Evolutionary conservation across 2,329 filamentous ascomycete species (phyloP), one percentile per base, ranked within the genome.

Genomic region (Penicillium hordei): DNA sequence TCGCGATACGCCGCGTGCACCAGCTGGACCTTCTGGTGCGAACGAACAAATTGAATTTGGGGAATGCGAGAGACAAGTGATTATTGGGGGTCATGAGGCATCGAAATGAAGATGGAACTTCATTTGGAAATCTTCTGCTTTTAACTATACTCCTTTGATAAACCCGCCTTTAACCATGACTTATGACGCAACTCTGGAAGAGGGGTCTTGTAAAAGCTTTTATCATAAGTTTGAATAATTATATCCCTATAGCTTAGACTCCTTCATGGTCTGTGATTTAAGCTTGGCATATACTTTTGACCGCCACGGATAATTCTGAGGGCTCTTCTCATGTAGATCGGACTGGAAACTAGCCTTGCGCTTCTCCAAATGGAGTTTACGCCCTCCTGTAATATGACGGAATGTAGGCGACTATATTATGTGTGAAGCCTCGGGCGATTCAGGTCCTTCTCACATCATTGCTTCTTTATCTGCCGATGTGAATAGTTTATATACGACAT

Each of bases 401-500:
- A 62, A 65, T 7, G 61, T 49, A 13, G 48, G 36, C 10, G 60
- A 62, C 38, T 90, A 87, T n/a, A 89, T 74, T 5, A 33, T 5
- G 15, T 15, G 31, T 33, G 59, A 83, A 40, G 78, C 86, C 74
- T 90, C 88, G 0, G 87, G 58, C 6, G 58, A 64, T 3, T 9
- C 1, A 2, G 58, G 52, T 80, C 31, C 78, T 82, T 48, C 72
- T 77, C 80, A 88, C 75, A 89, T 86, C 78, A 31, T 12, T 27
- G 8, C 27, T 12, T 31, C 10, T 12, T 33, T 33, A 33, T 33
- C 31, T 13, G 12, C 5, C 31, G 12, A 33, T 13, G 12, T 13
- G 31, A 5, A 33, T 33, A 31, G 29, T 13, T 33, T 33, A 33
- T 33, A 33, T 13, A 31, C 10, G 9, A 23, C 3, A 23, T 33